phyloP scores from a whole-genome alignment of 2,329 filamentous ascomycete genomes.

The Phaeosphaeriaceae sp. region DNA sequence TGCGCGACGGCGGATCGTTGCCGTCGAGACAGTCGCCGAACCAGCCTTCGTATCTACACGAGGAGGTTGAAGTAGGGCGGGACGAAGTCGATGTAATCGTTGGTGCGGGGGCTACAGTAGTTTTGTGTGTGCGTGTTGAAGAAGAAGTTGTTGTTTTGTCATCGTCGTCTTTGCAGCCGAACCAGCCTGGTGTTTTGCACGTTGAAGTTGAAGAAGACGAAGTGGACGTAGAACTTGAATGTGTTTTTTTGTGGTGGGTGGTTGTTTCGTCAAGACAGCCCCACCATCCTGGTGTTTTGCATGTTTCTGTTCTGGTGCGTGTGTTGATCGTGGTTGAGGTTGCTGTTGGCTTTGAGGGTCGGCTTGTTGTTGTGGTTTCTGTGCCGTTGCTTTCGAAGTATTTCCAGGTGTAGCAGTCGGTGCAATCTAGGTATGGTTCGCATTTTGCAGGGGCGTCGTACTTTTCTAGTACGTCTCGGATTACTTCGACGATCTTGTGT shows the following conservation, averaged over 20 bases:
- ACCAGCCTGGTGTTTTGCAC: conserved; percentile 66
- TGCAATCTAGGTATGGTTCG: conserved; percentile 74
- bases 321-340: conserved; percentile 58
- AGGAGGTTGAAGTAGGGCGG: conserved; percentile 45
- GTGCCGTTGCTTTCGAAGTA: conserved; percentile 93
- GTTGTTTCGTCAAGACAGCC: conserved; percentile 75
- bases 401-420: conserved; percentile 92
- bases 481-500: conserved; percentile 88
- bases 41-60: conserved; percentile 55
- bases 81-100: conserved; percentile 40
- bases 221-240: conserved; percentile 56
- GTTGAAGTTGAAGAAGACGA: conserved; percentile 46
- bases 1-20: conserved; percentile 49
- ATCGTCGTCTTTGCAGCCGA: conserved; percentile 64
- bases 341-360: conserved; percentile 60
- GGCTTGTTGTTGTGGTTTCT: conserved; percentile 67
- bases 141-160: conserved; percentile 50
- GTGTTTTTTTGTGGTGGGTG: too few species aligned
- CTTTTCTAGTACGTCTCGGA: conserved; percentile 81
- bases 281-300: conserved; percentile 93
- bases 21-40: conserved; percentile 59
- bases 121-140: conserved; percentile 33
- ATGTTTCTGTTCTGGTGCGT: conserved; percentile 78
- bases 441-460: conserved; percentile 85
- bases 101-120: conserved; percentile 32